These are phyloP conservation scores for Paecilomyces dactylethromorphus DNA, from an alignment of 2,329 filamentous ascomycete species.

Conservation along the genomic window DNA sequence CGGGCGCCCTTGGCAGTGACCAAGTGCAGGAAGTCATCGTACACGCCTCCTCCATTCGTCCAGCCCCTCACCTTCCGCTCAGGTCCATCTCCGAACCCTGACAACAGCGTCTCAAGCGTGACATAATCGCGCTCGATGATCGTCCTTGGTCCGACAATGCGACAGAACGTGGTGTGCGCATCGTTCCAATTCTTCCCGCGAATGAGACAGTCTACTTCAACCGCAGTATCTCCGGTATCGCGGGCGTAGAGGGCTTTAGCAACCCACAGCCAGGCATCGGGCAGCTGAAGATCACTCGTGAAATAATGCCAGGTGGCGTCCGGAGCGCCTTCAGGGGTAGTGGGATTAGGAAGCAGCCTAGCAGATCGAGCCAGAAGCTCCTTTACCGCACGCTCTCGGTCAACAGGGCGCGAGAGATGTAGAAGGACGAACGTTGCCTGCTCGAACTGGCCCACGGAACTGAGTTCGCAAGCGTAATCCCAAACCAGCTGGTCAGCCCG, in stretches of 20 bases:
- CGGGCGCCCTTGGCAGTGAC: constrained; percentile 33
- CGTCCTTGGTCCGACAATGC: constrained; percentile 71
- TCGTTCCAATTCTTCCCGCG: constrained; percentile 69
- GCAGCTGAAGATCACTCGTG: constrained; percentile 61
- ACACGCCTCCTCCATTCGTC: constrained; percentile 74
- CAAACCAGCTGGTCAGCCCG: constrained; percentile 62
- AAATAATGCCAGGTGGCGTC: constrained; percentile 52
- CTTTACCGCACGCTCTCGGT: constrained; percentile 62
- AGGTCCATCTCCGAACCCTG: constrained; percentile 59
- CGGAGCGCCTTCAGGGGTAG: constrained; percentile 39
- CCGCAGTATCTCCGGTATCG: constrained; percentile 60
- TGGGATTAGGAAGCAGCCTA: constrained; percentile 53
- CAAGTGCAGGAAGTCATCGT: constrained; percentile 56
- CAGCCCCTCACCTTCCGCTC: constrained; percentile 62
- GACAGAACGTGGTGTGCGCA: constrained; percentile 76
- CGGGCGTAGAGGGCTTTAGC: constrained; percentile 80
- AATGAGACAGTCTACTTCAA: constrained; percentile 74
- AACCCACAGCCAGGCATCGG: constrained; percentile 74
- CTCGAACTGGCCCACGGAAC: constrained; percentile 57
- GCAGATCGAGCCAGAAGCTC: constrained; percentile 70
- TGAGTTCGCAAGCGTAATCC: constrained; percentile 50
- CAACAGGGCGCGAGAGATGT: constrained; percentile 59
- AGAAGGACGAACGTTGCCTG: constrained; percentile 71
- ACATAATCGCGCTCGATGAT: constrained; percentile 78
- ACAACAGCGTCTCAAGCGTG: constrained; percentile 61